Evolutionary conservation across 129 eudicot species (phyloP).

Genomic region (Pittosporum tobira): DNA sequence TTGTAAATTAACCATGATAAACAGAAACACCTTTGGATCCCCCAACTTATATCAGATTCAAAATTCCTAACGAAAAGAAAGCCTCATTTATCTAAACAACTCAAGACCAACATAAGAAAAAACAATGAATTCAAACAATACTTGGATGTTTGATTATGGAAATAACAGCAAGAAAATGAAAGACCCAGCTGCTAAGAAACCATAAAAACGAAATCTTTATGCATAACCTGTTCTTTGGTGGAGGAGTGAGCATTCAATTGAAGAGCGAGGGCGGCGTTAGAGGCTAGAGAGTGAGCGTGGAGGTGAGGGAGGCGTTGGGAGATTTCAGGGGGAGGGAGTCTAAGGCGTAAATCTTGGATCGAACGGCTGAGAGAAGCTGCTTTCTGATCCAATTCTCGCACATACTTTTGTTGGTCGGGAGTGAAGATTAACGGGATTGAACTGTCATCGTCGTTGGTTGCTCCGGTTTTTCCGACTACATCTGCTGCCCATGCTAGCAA

Average conservation of each 20-base stretch:
- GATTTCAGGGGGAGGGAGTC: slow-evolving; percentile 90
- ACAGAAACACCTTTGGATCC: too few relatives aligned
- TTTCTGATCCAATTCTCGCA: slow-evolving; percentile 43
- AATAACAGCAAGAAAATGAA: too few relatives aligned
- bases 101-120: neutral
- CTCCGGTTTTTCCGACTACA: slow-evolving; percentile 45
- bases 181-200: too few relatives aligned
- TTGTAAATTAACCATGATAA: too few relatives aligned
- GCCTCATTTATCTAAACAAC: neutral
- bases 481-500: slow-evolving; percentile 94
- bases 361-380: slow-evolving; percentile 63
- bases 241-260: slow-evolving; percentile 88
- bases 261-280: slow-evolving; percentile 77
- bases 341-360: slow-evolving; percentile 74
- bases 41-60: too few relatives aligned
- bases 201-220: neutral
- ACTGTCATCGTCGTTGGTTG: slow-evolving; percentile 37
- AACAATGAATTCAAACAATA: neutral
- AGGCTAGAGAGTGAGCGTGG: slow-evolving; percentile 92
- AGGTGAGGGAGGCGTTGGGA: slow-evolving; percentile 82
- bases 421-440: slow-evolving; percentile 71
- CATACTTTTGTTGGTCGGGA: slow-evolving; percentile 59
- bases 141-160: too few relatives aligned
- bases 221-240: slow-evolving; percentile 61
- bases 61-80: too few relatives aligned